A percentile compares a stretch with the other conserved stretches of the same genome.
These are phyloP conservation scores for Coniochaeta sp. DNA, from an alignment of 2,329 filamentous ascomycete species.

Conservation along the genomic window DNA sequence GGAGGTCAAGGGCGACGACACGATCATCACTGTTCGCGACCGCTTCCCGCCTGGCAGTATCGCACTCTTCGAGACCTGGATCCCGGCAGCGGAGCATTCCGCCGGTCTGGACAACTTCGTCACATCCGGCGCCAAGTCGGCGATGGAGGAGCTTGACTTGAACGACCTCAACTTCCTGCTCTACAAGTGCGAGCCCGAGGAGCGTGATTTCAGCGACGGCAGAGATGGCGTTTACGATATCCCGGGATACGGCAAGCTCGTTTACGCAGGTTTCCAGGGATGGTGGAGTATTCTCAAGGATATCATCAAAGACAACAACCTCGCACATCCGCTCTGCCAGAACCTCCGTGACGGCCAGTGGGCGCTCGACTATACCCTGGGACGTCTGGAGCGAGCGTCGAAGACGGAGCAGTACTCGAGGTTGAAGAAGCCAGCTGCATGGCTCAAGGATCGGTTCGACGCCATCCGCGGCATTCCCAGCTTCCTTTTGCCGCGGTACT, in stretches of 20 bases:
- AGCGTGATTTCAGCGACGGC: slow-evolving; percentile 68
- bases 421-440: slow-evolving; percentile 61
- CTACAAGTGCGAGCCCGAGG: slow-evolving; percentile 88
- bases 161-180: slow-evolving; percentile 86
- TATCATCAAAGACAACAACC: slow-evolving; percentile 80
- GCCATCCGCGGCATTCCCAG: slow-evolving; percentile 78
- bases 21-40: slow-evolving; percentile 71
- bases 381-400: slow-evolving; percentile 67
- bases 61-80: slow-evolving; percentile 92
- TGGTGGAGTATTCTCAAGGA: slow-evolving; percentile 92
- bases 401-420: slow-evolving; percentile 53
- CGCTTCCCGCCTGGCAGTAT: slow-evolving; percentile 91
- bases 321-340: slow-evolving; percentile 89
- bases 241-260: slow-evolving; percentile 21
- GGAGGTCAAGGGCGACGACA: slow-evolving; percentile 65
- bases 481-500: slow-evolving; percentile 89
- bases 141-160: slow-evolving; percentile 68
- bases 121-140: slow-evolving; percentile 70
- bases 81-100: slow-evolving; percentile 78
- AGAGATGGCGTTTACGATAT: slow-evolving; percentile 64
- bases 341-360: slow-evolving; percentile 88
- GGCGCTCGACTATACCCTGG: slow-evolving; percentile 82
- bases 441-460: slow-evolving; percentile 80
- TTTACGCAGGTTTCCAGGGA: slow-evolving; percentile 95
- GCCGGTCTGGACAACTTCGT: slow-evolving; percentile 80